Evolutionary conservation across 495 filamentous ascomycete genomes (phyloP).

Genomic region (Aspergillus avenaceus): DNA sequence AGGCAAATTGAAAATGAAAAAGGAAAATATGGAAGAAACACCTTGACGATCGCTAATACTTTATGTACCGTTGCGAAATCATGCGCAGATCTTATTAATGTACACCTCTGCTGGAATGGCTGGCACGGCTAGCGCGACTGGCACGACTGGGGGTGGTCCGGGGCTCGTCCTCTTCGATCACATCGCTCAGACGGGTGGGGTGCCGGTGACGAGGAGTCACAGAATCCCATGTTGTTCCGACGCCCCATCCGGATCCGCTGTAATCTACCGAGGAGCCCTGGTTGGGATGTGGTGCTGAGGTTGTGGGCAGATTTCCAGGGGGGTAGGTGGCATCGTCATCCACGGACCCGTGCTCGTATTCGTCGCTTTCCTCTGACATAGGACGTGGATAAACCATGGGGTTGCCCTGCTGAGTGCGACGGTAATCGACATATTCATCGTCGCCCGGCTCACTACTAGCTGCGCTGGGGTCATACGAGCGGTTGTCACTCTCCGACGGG

Average conservation of each 20-base stretch:
- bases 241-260: conserved; percentile 61
- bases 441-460: conserved; percentile 51
- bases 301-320: conserved; percentile 24
- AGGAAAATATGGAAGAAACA: conserved; percentile 4
- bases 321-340: conserved; percentile 46
- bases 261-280: conserved; percentile 43
- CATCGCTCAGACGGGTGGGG: conserved; percentile 90
- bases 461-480: conserved; percentile 47
- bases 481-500: conserved; percentile 41
- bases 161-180: conserved; percentile 68
- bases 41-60: not conserved
- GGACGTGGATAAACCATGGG: conserved; percentile 35
- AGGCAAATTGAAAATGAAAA: conserved; percentile 5
- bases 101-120: conserved; percentile 26
- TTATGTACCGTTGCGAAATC: conserved; percentile 15
- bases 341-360: conserved; percentile 46
- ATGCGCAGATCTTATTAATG: conserved; percentile 18
- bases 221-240: conserved; percentile 66
- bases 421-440: conserved; percentile 53
- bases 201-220: conserved; percentile 84
- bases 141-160: conserved; percentile 56
- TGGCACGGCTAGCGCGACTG: conserved; percentile 37
- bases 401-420: conserved; percentile 40
- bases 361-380: conserved; percentile 49
- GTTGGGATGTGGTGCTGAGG: conserved; percentile 26